These are phyloP conservation scores for Auxenochlorella pyrenoidosa DNA, from an alignment of 139 green algal genomes.

Conservation along the genomic window DNA sequence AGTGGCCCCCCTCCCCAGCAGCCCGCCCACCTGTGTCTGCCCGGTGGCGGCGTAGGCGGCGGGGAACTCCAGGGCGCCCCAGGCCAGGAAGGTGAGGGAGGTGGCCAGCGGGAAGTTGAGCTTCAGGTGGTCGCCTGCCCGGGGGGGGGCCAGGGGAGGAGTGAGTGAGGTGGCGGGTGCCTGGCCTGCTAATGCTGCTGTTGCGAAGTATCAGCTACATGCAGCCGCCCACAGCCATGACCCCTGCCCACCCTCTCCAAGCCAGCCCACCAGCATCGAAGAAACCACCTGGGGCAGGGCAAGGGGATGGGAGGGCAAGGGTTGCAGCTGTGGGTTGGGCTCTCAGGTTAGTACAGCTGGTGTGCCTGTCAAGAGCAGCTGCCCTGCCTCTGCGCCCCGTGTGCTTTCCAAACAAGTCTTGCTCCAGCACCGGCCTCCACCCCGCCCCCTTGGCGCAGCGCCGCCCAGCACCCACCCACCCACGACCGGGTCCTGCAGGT, in stretches of 20 bases:
- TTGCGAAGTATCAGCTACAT: too few species aligned
- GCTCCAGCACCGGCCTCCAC: too few species aligned
- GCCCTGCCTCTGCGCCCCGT: too few species aligned
- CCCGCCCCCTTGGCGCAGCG: not conserved
- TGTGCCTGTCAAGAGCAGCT: not conserved
- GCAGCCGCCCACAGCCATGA: too few species aligned
- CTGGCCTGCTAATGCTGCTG: too few species aligned
- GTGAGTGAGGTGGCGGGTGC: too few species aligned
- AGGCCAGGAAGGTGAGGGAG: constrained; percentile 59
- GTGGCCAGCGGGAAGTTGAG: constrained; percentile 66
- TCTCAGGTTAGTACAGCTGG: too few species aligned
- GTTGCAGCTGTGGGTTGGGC: too few species aligned
- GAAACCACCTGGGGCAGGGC: constrained; percentile 51
- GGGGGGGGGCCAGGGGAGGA: too few species aligned
- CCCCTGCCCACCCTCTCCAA: too few species aligned
- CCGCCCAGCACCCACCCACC: not conserved
- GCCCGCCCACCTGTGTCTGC: not conserved
- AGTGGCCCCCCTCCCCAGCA: not conserved
- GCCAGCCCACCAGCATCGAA: constrained; percentile 60
- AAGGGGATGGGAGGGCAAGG: not conserved
- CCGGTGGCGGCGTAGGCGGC: constrained; percentile 36
- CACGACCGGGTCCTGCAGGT: constrained; percentile 49
- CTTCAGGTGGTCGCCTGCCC: constrained; percentile 73
- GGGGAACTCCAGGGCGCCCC: constrained; percentile 67
- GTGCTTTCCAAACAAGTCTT: too few species aligned